phyloP scores from a whole-genome alignment of 2,329 filamentous ascomycete species.

The Cucurbitaria berberidis region DNA sequence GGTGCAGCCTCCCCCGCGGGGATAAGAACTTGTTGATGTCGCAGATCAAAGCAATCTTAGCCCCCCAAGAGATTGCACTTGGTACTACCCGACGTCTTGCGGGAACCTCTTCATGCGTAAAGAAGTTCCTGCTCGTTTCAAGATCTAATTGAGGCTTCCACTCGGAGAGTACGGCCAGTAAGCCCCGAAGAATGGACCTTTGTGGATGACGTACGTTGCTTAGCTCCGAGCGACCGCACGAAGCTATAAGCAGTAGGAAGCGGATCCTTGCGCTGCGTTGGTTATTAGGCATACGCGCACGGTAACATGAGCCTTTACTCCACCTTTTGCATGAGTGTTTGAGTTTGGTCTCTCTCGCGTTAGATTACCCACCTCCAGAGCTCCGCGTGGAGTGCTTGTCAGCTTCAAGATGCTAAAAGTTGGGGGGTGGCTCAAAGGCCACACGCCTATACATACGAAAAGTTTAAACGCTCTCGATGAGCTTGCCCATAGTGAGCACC shows the following conservation, averaged over 20 bases:
- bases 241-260: slow-evolving; percentile 15
- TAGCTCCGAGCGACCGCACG: slow-evolving; percentile 21
- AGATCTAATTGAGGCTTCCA: neutral
- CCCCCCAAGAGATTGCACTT: neutral
- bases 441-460: slow-evolving; percentile 54
- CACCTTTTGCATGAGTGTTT: neutral
- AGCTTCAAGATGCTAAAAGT: slow-evolving; percentile 39
- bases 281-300: slow-evolving; percentile 3
- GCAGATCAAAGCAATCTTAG: slow-evolving; percentile 1
- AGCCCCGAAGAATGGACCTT: slow-evolving; percentile 8
- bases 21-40: slow-evolving; percentile 1
- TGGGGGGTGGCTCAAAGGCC: slow-evolving; percentile 49
- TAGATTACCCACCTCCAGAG: slow-evolving; percentile 1
- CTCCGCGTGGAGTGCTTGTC: neutral
- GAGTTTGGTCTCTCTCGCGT: neutral
- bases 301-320: slow-evolving; percentile 6
- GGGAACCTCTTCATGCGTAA: no score
- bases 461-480: slow-evolving; percentile 65
- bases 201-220: slow-evolving; percentile 22
- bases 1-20: slow-evolving; percentile 8
- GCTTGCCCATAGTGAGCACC: slow-evolving; percentile 58
- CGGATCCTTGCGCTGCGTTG: slow-evolving; percentile 1
- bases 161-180: neutral
- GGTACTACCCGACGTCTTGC: neutral
- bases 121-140: no score